Evolutionary conservation across 2,329 filamentous ascomycete species (phyloP).

Genomic region (Ilyonectria destructans): DNA sequence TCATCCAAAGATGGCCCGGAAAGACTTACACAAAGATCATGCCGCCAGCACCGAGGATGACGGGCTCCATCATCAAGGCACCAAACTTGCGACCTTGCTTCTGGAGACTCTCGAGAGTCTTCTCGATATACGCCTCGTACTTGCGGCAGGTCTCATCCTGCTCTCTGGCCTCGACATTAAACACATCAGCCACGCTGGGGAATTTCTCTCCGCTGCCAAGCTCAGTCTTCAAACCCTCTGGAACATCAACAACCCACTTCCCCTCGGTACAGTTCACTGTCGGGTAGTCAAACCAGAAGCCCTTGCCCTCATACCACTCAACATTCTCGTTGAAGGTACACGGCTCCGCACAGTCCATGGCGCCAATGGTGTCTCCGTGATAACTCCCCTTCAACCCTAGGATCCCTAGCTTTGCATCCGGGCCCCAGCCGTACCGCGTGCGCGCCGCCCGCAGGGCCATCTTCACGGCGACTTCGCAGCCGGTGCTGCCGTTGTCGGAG

Average conservation of each 20-base stretch:
- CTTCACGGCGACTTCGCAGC: constrained; percentile 87
- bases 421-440: constrained; percentile 77
- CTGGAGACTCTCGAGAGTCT: constrained; percentile 67
- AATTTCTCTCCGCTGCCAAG: constrained; percentile 64
- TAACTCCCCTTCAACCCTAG: constrained; percentile 86
- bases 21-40: constrained; percentile 82
- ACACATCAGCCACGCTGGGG: constrained; percentile 69
- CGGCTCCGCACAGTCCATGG: constrained; percentile 89
- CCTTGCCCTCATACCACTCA: constrained; percentile 87
- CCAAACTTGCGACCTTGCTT: constrained; percentile 78
- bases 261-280: constrained; percentile 78
- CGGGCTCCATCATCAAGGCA: constrained; percentile 84
- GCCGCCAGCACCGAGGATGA: constrained; percentile 86
- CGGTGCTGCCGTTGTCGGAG: constrained; percentile 88
- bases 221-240: constrained; percentile 62
- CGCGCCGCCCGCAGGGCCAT: constrained; percentile 84
- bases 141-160: constrained; percentile 60
- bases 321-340: constrained; percentile 85
- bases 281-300: constrained; percentile 87
- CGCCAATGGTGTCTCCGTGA: constrained; percentile 90
- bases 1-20: not conserved
- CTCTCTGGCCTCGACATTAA: constrained; percentile 70
- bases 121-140: constrained; percentile 75
- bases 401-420: constrained; percentile 73
- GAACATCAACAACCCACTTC: constrained; percentile 75